Evolutionary conservation across 2,329 filamentous ascomycete genomes (phyloP), one percentile per base, ranked within the genome.

Genomic region (Talaromyces sp.): DNA sequence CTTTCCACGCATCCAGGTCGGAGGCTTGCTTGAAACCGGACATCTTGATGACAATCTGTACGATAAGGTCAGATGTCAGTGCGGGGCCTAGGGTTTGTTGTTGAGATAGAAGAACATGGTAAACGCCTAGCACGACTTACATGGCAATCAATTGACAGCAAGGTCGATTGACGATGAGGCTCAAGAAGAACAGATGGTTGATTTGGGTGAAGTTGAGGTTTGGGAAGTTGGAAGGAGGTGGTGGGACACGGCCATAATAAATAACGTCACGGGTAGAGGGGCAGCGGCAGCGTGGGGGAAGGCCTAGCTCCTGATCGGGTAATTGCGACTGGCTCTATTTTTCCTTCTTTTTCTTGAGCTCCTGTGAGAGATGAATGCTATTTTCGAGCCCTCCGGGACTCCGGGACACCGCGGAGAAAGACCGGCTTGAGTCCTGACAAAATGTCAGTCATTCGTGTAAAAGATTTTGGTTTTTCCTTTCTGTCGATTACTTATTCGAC

Each of bases 1-100:
- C 87, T 78, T 90, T 86, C 94, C 95, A 99, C 76, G 92, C 89
- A 73, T 88, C 84, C 72, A 97, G 89, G 69, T 92, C 90, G 77
- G 89, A 93, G 72, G 94, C 90, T 83, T 96, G 93, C 72, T 91
- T 72, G 68, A 78, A 78, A 71, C 72, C 73, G 67, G 76, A 72
- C 76, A 78, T 78, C 64, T 68, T 76, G 64, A 59, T 22, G 47
- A 31, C 49, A 53, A 31, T 53, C 49, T 53, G 31, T 36, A 36
- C 31, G n/a, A 6, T 25, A n/a, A n/a, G 31, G 27, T 11, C n/a
- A 29, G 38, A 47, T 43, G 69, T 76, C 65, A 76, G 71, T 69
- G 74, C 70, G 73, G 73, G 74, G 71, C 63, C 49, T 11, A 22
- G 4, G 1, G 8, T 56, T 11, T 19, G 31, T 7, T 34, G 17